Percentiles rank a stretch among this genome's conserved stretches.
Conservation (phyloP, 768 basidiomycete species). For the Crepidotus variabilis region DNA sequence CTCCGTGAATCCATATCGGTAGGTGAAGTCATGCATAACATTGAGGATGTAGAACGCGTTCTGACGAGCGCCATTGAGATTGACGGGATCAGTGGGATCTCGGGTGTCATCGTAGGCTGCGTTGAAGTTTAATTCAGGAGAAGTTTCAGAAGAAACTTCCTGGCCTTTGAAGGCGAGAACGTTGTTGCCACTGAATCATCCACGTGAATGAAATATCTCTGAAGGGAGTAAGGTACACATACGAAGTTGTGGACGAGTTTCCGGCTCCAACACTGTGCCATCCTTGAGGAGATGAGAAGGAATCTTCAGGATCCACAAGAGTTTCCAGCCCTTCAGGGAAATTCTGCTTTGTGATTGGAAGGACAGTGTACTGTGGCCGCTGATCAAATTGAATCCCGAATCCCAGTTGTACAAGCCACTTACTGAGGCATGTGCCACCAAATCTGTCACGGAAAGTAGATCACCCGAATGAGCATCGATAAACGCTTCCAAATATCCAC, state of each 20-base stretch:
- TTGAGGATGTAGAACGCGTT: conserved; percentile 55
- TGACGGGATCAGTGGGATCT: conserved; percentile 32
- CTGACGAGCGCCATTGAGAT: conserved; percentile 46
- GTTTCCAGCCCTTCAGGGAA: conserved; percentile 41
- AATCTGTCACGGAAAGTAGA: conserved; percentile 48
- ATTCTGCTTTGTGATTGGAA: conserved; percentile 44
- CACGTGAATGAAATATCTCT: background rate
- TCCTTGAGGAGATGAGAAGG: conserved; percentile 43
- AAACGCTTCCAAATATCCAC: conserved; percentile 55
- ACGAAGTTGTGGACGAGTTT: conserved; percentile 21
- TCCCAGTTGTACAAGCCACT: too few relatives aligned
- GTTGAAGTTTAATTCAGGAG: conserved; percentile 29
- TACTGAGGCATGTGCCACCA: conserved; percentile 41
- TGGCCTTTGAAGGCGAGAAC: conserved; percentile 25
- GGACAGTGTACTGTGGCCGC: conserved; percentile 34
- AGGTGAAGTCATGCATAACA: conserved; percentile 42
- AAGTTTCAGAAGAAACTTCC: conserved; percentile 30
- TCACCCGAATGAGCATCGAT: conserved; percentile 55
- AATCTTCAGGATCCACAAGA: conserved; percentile 44
- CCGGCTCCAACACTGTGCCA: conserved; percentile 26
- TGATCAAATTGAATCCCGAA: background rate
- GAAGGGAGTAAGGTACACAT: conserved; percentile 2
- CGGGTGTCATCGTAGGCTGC: conserved; percentile 25
- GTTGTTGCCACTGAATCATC: conserved; percentile 24
- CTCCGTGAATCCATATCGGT: conserved; percentile 50